Evolutionary conservation across 1,139 yeast genomes (phyloP).

Genomic region (Saccharomyces hybrid): DNA sequence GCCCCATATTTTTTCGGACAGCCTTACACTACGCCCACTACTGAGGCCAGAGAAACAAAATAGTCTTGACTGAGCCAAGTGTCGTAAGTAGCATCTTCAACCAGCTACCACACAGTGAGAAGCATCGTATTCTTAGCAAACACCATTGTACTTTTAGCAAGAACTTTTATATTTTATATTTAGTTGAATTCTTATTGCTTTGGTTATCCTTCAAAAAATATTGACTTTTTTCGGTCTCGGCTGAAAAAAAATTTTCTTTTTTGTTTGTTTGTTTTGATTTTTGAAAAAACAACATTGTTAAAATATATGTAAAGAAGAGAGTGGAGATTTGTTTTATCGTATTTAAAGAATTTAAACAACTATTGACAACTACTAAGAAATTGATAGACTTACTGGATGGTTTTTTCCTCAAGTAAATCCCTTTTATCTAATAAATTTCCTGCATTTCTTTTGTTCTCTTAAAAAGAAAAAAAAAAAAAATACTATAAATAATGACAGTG

Average conservation of each 20-base stretch:
- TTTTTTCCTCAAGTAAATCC: neutral
- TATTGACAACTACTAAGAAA: neutral
- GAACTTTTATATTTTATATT: too few relatives aligned
- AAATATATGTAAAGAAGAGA: neutral
- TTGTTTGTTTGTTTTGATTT: neutral
- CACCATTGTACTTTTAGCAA: too few relatives aligned
- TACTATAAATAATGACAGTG: neutral
- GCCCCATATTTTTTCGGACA: neutral
- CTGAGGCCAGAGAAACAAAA: too few relatives aligned
- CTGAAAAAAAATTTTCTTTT: neutral
- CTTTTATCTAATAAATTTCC: neutral
- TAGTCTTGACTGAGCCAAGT: too few relatives aligned
- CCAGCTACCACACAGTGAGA: too few relatives aligned
- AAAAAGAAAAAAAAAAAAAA: neutral
- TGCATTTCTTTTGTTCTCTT: neutral
- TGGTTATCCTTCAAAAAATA: too few relatives aligned
- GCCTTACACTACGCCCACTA: neutral
- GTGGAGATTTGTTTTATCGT: neutral
- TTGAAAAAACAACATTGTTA: neutral
- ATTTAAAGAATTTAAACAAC: neutral
- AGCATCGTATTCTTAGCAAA: too few relatives aligned
- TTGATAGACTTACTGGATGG: neutral
- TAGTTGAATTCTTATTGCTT: too few relatives aligned
- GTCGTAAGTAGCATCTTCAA: too few relatives aligned
- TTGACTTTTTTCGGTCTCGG: too few relatives aligned